phyloP scores from a whole-genome alignment of 768 basidiomycete species.

The Podaxis rugospora region DNA sequence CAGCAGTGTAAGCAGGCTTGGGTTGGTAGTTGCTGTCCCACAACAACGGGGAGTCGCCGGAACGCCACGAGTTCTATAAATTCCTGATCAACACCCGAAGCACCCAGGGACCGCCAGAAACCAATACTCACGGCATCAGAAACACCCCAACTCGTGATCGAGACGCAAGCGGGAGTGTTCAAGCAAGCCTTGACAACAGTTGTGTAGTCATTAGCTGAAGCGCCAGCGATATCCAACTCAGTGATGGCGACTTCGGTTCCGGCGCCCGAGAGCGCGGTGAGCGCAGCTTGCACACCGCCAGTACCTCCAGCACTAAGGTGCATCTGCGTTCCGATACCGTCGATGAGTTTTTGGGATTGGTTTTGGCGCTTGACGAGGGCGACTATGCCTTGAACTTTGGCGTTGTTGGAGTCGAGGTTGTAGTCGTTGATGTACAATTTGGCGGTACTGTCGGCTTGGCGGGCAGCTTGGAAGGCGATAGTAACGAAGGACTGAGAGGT shows the following conservation, averaged over 20 bases:
- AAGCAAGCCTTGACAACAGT: slow-evolving; percentile 45
- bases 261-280: slow-evolving; percentile 39
- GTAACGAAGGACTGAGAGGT: slow-evolving; percentile 31
- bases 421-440: slow-evolving; percentile 43
- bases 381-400: slow-evolving; percentile 38
- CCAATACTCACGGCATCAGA: slow-evolving; percentile 33
- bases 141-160: slow-evolving; percentile 49
- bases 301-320: slow-evolving; percentile 30
- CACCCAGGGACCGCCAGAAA: not conserved
- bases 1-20: slow-evolving; percentile 24
- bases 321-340: slow-evolving; percentile 48
- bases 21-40: slow-evolving; percentile 23
- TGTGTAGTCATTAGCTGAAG: slow-evolving; percentile 36
- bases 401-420: slow-evolving; percentile 47
- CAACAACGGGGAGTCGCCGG: slow-evolving; percentile 20
- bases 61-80: slow-evolving; percentile 24
- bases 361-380: slow-evolving; percentile 38
- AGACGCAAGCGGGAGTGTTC: slow-evolving; percentile 34
- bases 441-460: slow-evolving; percentile 33
- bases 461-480: slow-evolving; percentile 42
- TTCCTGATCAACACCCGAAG: not conserved
- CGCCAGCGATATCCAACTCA: slow-evolving; percentile 38
- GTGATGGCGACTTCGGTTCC: slow-evolving; percentile 47
- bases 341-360: slow-evolving; percentile 33
- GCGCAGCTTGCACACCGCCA: slow-evolving; percentile 34